Base-by-base conservation (phyloP, 768 basidiomycete genomes). In the Termitomyces sp. region DNA sequence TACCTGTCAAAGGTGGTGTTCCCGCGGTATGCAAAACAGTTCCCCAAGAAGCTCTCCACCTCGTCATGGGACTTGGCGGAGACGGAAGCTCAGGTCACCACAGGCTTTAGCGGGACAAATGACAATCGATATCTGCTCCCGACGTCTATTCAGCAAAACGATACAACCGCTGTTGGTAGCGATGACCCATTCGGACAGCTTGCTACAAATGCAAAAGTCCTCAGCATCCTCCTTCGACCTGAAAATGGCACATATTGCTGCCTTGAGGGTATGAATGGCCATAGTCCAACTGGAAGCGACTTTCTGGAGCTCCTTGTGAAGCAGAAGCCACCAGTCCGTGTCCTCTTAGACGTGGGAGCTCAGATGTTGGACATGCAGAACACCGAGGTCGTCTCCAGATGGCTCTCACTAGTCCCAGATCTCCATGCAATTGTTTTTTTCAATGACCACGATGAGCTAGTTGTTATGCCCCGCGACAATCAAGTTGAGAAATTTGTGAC, bases 91-190 rank as follows among this genome's bases (percentile, higher is more conserved):
- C 62, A 73, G 20, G 28, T 74, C 16, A 81, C 74, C 1, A 83
- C 82, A 0, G 82, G 81, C 4, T 85, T 85, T 63, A 84, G 82
- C 54, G 84, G 84, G 9, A 85, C 84, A 1, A 85, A 85, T 53
- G 84, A 85, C 60, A 76, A 76, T 33, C 72, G 70, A 15, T 74
- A 76, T 46, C 65, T 79, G 18, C 65, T 78, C 13, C 78, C 78
- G 0, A 71, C 67, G 0, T 74, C 75, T 4, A 75, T 78, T 44
- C 65, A 61, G 2, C 80, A 80, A 55, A 52, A 35, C 9, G 33
- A 57, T 44, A 32, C 44, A 9, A 39, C 53, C 18, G 38, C 20
- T 18, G 2, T 11, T 16, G 39, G 39, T 16, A 39, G 24, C 4
- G 7, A 28, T 8, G 46, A 48, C 24, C 46, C 46, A 7, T 66